Conservation (phyloP, 495 filamentous ascomycete species). For the Penicillium dipodomyicola region DNA sequence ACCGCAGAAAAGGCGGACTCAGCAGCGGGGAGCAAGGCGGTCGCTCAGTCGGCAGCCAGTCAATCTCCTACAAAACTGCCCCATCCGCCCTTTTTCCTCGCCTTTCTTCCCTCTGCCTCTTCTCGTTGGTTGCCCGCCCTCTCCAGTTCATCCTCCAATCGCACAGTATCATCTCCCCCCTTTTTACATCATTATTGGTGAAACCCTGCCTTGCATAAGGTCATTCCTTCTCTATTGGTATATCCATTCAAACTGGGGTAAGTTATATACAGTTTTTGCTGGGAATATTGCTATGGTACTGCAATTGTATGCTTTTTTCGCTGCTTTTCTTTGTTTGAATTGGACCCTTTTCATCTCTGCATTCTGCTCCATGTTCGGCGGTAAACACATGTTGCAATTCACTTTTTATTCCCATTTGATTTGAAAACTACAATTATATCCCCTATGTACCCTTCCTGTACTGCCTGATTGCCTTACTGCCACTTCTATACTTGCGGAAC, state of each 20-base stretch:
- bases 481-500: slow-evolving; percentile 21
- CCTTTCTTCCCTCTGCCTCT: slow-evolving; percentile 43
- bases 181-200: slow-evolving; percentile 17
- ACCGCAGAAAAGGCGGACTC: slow-evolving; percentile 7
- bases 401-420: not conserved
- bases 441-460: not conserved
- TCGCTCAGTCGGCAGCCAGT: slow-evolving; percentile 10
- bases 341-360: not conserved
- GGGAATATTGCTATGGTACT: not conserved
- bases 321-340: not conserved
- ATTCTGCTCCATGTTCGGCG: slow-evolving; percentile 8
- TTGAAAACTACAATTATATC: not conserved
- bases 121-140: slow-evolving; percentile 49
- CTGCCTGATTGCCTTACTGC: slow-evolving; percentile 1
- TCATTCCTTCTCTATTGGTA: slow-evolving; percentile 7
- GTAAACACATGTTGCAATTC: slow-evolving; percentile 7
- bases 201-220: slow-evolving; percentile 11
- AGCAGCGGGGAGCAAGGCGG: slow-evolving; percentile 11
- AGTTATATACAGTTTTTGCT: not conserved
- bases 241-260: not conserved
- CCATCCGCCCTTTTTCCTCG: slow-evolving; percentile 46
- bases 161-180: slow-evolving; percentile 25
- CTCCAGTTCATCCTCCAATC: slow-evolving; percentile 32
- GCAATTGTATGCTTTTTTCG: not conserved
- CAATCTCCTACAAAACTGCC: slow-evolving; percentile 44